Evolutionary conservation across 768 basidiomycete species (phyloP).

Genomic region (Rubroboletus pulcherrimus): DNA sequence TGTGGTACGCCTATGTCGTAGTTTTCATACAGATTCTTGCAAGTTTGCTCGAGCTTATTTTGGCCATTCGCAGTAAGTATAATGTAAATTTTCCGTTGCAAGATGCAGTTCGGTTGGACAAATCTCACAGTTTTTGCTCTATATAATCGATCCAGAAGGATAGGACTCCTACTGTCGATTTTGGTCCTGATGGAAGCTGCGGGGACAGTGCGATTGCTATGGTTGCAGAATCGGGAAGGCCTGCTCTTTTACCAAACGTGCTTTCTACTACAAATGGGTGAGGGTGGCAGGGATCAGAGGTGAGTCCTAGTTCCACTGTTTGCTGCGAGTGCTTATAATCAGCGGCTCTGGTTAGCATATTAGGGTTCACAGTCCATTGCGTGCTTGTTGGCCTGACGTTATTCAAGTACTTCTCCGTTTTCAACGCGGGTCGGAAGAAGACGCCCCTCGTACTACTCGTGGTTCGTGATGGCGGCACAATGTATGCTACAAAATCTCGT

Average conservation of each 20-base stretch:
- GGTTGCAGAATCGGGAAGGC: not conserved
- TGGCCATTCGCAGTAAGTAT: slow-evolving; percentile 17
- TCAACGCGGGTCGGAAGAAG: slow-evolving; percentile 16
- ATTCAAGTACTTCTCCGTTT: slow-evolving; percentile 16
- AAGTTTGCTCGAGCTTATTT: slow-evolving; percentile 14
- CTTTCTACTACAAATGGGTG: not conserved
- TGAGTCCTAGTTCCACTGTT: not conserved
- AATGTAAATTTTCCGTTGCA: not conserved
- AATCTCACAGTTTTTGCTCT: slow-evolving; percentile 14
- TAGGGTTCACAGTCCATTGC: slow-evolving; percentile 13
- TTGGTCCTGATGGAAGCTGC: slow-evolving; percentile 6
- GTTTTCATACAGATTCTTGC: slow-evolving; percentile 3
- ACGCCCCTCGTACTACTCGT: slow-evolving; percentile 20
- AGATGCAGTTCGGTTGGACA: not conserved
- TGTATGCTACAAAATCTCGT: slow-evolving; percentile 8
- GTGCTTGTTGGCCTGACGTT: slow-evolving; percentile 13
- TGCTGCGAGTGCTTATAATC: not conserved
- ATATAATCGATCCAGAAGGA: slow-evolving; percentile 13
- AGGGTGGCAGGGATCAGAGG: slow-evolving; percentile 2
- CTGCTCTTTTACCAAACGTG: not conserved
- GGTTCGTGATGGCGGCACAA: slow-evolving; percentile 14
- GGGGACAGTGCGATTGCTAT: not conserved
- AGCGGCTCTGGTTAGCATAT: slow-evolving; percentile 1
- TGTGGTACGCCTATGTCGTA: slow-evolving; percentile 10
- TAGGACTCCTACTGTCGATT: slow-evolving; percentile 5